A percentile compares a stretch with the other conserved stretches of the same genome.
Conservation (phyloP, 2,329 filamentous ascomycete genomes). For the Paecilomyces dactylethromorphus region DNA sequence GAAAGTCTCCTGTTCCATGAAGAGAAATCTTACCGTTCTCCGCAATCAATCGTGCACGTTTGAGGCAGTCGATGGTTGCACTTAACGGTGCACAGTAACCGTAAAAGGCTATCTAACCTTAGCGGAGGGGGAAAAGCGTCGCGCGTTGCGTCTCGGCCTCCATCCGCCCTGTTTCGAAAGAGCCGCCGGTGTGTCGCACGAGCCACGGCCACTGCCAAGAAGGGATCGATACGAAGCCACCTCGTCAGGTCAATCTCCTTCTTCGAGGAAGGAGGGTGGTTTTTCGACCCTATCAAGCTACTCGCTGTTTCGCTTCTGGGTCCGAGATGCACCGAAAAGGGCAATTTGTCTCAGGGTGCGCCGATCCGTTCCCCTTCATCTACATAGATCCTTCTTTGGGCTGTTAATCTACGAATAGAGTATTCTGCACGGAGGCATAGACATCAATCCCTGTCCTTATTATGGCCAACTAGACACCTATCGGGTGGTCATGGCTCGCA, state of each 20-base stretch:
- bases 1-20: background rate
- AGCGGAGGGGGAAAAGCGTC: slow-evolving; percentile 11
- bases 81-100: background rate
- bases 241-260: background rate
- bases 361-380: background rate
- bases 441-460: background rate
- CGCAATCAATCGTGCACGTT: slow-evolving; percentile 5
- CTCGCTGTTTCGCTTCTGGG: background rate
- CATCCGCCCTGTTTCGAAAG: slow-evolving; percentile 7
- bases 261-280: background rate
- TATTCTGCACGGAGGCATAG: background rate
- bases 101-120: slow-evolving; percentile 8
- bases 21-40: background rate
- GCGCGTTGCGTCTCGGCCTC: slow-evolving; percentile 9
- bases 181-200: slow-evolving; percentile 2
- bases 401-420: background rate
- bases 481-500: background rate
- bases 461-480: background rate
- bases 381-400: background rate
- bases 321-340: background rate
- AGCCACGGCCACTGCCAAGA: background rate
- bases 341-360: background rate
- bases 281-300: background rate
- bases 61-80: slow-evolving; percentile 8
- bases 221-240: background rate